These are phyloP conservation scores for Ceratobasidium sp. DNA, from an alignment of 1,284 basidiomycete genomes.

Conservation along the genomic window DNA sequence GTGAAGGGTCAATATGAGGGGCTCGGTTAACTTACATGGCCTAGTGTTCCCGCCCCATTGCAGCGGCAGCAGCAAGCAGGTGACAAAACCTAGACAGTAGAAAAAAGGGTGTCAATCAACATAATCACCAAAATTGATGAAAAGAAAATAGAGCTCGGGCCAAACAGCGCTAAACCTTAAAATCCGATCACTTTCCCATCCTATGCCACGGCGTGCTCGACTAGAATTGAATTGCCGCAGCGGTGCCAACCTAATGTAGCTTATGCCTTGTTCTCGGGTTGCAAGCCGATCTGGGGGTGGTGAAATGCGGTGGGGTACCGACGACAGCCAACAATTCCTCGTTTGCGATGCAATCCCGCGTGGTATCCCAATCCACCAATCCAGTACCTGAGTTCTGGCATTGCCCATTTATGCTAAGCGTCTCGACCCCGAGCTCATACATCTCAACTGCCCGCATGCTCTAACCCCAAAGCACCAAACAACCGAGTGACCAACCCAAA, in stretches of 20 bases:
- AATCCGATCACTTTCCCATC: conserved; percentile 6
- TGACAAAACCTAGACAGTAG: conserved; percentile 48
- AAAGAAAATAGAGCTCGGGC: conserved; percentile 1
- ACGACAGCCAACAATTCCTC: background rate
- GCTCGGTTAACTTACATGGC: conserved; percentile 50
- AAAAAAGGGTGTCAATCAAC: conserved; percentile 27
- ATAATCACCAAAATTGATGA: background rate
- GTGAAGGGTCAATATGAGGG: background rate
- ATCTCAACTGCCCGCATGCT: background rate
- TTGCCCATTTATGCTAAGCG: background rate
- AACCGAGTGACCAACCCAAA: background rate
- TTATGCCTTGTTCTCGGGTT: background rate
- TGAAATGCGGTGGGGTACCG: background rate
- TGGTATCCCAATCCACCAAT: background rate
- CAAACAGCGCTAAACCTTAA: conserved; percentile 16
- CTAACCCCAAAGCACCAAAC: background rate
- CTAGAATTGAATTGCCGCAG: background rate
- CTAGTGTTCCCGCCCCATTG: conserved; percentile 57
- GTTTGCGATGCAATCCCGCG: background rate
- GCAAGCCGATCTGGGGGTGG: background rate
- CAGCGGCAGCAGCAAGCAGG: conserved; percentile 55
- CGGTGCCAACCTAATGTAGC: background rate
- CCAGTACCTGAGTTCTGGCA: background rate
- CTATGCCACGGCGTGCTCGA: background rate
- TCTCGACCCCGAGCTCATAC: no score